Conservation (phyloP, 192 early-diverging fungal genomes). For the Backusella psychrophila region DNA sequence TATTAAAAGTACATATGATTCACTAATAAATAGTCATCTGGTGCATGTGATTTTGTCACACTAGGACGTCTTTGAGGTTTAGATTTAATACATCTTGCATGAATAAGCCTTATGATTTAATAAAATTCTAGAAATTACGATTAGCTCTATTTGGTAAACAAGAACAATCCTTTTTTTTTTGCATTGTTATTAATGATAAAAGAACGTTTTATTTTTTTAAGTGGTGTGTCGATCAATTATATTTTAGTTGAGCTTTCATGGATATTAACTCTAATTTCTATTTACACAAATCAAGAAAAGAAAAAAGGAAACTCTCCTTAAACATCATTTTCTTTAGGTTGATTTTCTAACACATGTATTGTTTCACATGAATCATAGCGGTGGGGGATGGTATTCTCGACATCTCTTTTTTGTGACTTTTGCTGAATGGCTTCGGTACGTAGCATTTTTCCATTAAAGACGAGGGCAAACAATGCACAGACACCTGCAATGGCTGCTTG, state of each 20-base stretch:
- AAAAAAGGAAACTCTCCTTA: neutral
- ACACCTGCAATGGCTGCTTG: constrained; percentile 20
- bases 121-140: neutral
- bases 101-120: neutral
- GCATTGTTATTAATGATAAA: neutral
- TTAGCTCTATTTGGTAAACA: neutral
- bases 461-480: constrained; percentile 12
- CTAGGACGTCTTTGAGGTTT: neutral
- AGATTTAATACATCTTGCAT: neutral
- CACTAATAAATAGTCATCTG: neutral
- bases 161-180: neutral
- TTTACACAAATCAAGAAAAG: neutral
- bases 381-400: neutral
- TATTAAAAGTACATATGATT: neutral
- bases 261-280: neutral
- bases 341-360: neutral
- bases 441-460: constrained; percentile 22
- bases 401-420: neutral
- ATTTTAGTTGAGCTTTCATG: neutral
- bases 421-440: constrained; percentile 13
- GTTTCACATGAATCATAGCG: neutral
- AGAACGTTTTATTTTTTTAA: neutral
- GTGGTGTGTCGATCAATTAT: neutral
- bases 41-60: neutral
- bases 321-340: neutral